These are phyloP conservation scores for Oehlia diaphana DNA, from an alignment of 192 early-diverging fungal genomes.

Conservation along the genomic window DNA sequence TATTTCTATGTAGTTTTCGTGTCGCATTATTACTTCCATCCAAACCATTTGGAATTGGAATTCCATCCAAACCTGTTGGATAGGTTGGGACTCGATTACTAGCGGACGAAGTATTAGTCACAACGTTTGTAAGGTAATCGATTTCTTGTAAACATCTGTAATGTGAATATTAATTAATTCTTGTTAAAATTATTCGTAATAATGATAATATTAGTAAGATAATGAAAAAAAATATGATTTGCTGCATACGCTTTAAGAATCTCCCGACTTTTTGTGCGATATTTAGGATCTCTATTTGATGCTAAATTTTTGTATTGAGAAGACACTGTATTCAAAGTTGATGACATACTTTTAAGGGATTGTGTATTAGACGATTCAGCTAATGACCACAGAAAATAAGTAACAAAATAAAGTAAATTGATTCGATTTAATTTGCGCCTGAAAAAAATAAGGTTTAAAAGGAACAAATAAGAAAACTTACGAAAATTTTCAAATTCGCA, in stretches of 20 bases:
- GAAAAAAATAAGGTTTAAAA: neutral
- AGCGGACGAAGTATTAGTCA: slow-evolving; percentile 36
- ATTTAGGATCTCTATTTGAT: slow-evolving; percentile 48
- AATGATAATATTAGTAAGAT: neutral
- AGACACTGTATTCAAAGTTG: neutral
- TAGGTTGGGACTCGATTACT: slow-evolving; percentile 31
- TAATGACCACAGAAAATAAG: neutral
- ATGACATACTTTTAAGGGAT: neutral
- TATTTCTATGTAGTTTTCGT: slow-evolving; percentile 3
- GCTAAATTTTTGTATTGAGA: neutral
- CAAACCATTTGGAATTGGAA: slow-evolving; percentile 5
- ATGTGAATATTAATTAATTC: neutral
- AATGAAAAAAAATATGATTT: neutral
- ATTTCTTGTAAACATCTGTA: slow-evolving; percentile 61
- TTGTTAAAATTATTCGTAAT: neutral
- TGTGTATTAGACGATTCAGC: slow-evolving; percentile 31
- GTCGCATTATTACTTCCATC: slow-evolving; percentile 6
- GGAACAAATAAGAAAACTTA: slow-evolving; percentile 22
- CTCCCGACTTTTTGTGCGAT: slow-evolving; percentile 66
- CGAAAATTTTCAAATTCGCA: slow-evolving; percentile 29
- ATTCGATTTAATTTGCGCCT: slow-evolving; percentile 7
- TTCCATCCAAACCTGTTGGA: slow-evolving; percentile 18
- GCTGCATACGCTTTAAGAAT: slow-evolving; percentile 67
- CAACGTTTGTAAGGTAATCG: slow-evolving; percentile 51
- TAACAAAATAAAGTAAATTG: slow-evolving; percentile 1